Evolutionary conservation across 768 basidiomycete genomes (phyloP), one percentile per base, ranked within the genome.

Genomic region (Suillus americanus): DNA sequence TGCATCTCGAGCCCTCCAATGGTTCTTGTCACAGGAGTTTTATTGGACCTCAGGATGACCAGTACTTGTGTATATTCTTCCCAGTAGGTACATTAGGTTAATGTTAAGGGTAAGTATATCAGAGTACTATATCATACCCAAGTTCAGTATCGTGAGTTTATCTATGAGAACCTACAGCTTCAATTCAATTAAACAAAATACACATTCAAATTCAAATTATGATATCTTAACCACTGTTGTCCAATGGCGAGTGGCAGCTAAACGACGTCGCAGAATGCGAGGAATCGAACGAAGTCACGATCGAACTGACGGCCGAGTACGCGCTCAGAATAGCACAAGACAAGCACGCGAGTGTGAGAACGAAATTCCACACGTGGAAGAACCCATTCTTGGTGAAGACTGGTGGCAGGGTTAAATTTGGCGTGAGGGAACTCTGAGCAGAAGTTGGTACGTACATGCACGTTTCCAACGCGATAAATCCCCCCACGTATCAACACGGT

Each of bases 331-430:
- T 79, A 0, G 86, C 85, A 67, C 82, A 81, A 1, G 84, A 74
- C 33, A 84, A 62, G 43, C 81, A 79, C 0, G 79, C 86, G 23
- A 86, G 69, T 14, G 76, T 74, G 51, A 86, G 45, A 30, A 80
- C 0, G 33, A 86, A 63, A 68, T 88, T 87, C 75, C 86, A 83
- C 4, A 81, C 65, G 64, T 88, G 87, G 74, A 85, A 84, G 33
- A 79, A 69, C 12, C 68, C 80, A 78, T 28, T 70, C 72, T 40
- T 40, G 38, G 12, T 40, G 54, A 63, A 62, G 51, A 68, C 74
- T 75, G n/a, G 48, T 6, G 13, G 10, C 0, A 8, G 2, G 5
- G 46, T 69, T 28, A 65, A 2, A 30, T 18, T 30, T 10, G 9
- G 25, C 16, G 76, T 20, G 3, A 1, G 18, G 12, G 16, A 37